Evolutionary conservation across 257 asterid species (phyloP), one percentile per base, ranked within the genome.

Genomic region (Nicotiana undulata): DNA sequence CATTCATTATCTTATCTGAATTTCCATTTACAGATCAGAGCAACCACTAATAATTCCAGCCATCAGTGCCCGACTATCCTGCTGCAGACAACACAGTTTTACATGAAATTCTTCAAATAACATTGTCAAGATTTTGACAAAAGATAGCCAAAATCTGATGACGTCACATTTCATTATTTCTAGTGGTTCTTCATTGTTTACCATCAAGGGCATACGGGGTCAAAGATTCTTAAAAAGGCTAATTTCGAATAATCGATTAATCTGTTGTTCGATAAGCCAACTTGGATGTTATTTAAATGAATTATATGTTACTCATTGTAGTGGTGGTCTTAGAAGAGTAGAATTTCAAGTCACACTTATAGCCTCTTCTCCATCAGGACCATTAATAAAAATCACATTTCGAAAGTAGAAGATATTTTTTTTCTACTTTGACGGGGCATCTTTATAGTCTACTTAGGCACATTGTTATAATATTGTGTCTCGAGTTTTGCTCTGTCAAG

Each of bases 1-100:
- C 92, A 61, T 92, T 90, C 87, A 84, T 89, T 84, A 78, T 92
- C 77, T 79, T 79, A 6, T 40, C 86, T 58, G 93, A 92, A 84
- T 85, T 88, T 80, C 94, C 97, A 0, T 56, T 87, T 55, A 86
- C 26, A 2, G 34, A 28, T 6, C 31, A 37, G 68, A 80, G 49
- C 3, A 16, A 55, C 53, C 34, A 31, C 63, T 56, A 26, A 29
- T 29, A 29, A 29, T 29, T 29, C 2, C 31, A 31, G 18, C 15
- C 52, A 77, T 11, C 18, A 55, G 56, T 44, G 1, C 77, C 56
- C 44, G 34, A 68, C 29, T 68, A 40, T 68, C 77, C 58, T 68
- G 20, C 56, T 68, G 58, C 77, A 20, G 77, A 5, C 56, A 11
- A 68, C 77, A 37, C 31, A 40, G 17, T 32, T 65, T 65, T 65